A percentile compares a stretch with the other conserved stretches of the same genome.
Evolutionary conservation across 208 protist genomes (phyloP).

Genomic region (Crithidia mellificae): DNA sequence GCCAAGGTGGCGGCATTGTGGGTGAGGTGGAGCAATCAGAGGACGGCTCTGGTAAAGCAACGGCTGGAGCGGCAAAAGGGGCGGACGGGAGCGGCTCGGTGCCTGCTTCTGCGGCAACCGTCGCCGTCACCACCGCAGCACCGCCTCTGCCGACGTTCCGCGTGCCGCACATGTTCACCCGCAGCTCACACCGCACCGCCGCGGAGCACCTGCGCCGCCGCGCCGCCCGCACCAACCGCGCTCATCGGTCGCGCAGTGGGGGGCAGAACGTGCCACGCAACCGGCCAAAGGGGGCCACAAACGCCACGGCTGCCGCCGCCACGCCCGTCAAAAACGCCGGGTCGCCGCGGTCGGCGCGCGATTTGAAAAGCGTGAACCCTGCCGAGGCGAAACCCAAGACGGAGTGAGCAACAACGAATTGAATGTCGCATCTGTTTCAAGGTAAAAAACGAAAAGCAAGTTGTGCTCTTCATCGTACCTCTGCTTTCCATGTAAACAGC

Average conservation of each 20-base stretch:
- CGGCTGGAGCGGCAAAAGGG: too few relatives aligned
- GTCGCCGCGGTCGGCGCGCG: neutral
- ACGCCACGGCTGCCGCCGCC: neutral
- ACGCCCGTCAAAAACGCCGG: neutral
- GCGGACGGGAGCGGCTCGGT: too few relatives aligned
- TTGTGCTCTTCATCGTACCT: too few relatives aligned
- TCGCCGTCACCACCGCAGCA: neutral
- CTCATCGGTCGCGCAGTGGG: conserved; percentile 5
- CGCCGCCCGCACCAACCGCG: neutral
- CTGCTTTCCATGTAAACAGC: too few relatives aligned
- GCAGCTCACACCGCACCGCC: neutral
- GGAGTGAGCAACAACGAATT: neutral
- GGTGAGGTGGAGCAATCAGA: too few relatives aligned
- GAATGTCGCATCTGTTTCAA: too few relatives aligned
- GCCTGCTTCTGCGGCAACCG: neutral
- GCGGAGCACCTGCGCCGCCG: conserved; percentile 10
- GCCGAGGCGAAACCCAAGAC: neutral
- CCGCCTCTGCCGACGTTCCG: conserved; percentile 9
- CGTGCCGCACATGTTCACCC: neutral
- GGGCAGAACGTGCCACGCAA: neutral
- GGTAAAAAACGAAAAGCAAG: too few relatives aligned
- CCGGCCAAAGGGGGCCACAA: too few relatives aligned
- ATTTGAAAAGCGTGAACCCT: neutral
- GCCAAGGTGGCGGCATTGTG: too few relatives aligned
- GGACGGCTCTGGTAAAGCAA: too few relatives aligned